Conservation (phyloP, 305 asterid species). For the Solanum hybrid region DNA sequence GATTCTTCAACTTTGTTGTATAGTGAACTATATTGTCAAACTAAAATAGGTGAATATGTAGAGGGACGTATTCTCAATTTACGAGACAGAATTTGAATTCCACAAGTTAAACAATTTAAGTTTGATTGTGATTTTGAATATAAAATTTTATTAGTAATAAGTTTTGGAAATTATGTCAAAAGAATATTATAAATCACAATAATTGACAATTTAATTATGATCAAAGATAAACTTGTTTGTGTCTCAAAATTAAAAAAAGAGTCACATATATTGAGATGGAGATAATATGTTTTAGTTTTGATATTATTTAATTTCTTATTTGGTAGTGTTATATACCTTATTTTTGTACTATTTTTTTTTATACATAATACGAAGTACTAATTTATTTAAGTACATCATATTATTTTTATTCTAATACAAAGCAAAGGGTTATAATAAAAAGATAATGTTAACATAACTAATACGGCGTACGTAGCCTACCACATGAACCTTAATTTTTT, state of each 20-base stretch:
- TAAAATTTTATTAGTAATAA: no score
- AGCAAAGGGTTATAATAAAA: neutral
- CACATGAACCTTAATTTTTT: neutral
- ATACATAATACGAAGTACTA: no score
- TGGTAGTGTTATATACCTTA: neutral
- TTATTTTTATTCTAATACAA: no score
- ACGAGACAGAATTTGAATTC: neutral
- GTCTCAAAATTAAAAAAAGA: neutral
- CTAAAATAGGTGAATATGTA: neutral
- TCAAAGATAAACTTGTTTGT: neutral
- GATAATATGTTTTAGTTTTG: neutral
- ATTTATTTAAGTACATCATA: no score
- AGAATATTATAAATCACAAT: neutral
- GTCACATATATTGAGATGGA: no score
- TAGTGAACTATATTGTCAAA: neutral
- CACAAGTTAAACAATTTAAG: neutral
- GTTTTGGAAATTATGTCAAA: neutral
- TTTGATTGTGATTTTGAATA: neutral
- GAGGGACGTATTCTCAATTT: neutral
- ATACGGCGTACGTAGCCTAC: neutral
- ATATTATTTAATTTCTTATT: neutral
- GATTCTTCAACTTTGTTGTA: neutral
- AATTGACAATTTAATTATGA: neutral
- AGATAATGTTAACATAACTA: neutral
- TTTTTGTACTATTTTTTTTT: no score